phyloP scores from a whole-genome alignment of 805 yeast species.

The Pichia cephalocereana region DNA sequence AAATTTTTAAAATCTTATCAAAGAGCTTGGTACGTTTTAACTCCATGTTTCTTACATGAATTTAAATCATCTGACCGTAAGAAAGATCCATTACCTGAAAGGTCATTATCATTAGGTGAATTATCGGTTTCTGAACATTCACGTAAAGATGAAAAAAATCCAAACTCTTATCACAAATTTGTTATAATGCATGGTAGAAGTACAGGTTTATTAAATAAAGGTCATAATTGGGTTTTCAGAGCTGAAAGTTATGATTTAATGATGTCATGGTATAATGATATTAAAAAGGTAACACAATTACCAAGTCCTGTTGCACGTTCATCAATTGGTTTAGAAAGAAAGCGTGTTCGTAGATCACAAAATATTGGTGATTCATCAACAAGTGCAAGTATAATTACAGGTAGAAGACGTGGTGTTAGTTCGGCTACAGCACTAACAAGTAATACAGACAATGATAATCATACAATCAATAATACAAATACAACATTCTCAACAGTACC shows the following conservation, averaged over 20 bases:
- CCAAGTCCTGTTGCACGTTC: slow-evolving; percentile 54
- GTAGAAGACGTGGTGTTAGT: slow-evolving; percentile 10
- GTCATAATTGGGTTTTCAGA: slow-evolving; percentile 92
- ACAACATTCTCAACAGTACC: not conserved
- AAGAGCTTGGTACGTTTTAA: slow-evolving; percentile 82
- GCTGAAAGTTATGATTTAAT: slow-evolving; percentile 73
- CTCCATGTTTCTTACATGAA: slow-evolving; percentile 85
- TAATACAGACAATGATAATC: slow-evolving; percentile 9
- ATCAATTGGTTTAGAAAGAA: slow-evolving; percentile 31
- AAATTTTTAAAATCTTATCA: slow-evolving; percentile 89
- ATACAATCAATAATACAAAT: not conserved
- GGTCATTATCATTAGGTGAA: slow-evolving; percentile 71
- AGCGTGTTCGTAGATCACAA: slow-evolving; percentile 10
- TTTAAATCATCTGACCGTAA: slow-evolving; percentile 77
- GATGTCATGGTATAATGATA: slow-evolving; percentile 79
- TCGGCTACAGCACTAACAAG: slow-evolving; percentile 12
- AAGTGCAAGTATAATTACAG: slow-evolving; percentile 17
- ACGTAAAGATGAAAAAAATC: slow-evolving; percentile 50
- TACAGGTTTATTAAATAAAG: slow-evolving; percentile 64
- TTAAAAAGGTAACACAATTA: slow-evolving; percentile 56
- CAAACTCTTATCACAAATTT: slow-evolving; percentile 59
- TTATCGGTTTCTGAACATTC: slow-evolving; percentile 81
- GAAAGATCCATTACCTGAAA: slow-evolving; percentile 71
- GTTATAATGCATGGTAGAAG: slow-evolving; percentile 67
- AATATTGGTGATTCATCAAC: slow-evolving; percentile 21